These are phyloP conservation scores for Heterobasidion parviporum DNA, from an alignment of 1,284 basidiomycete genomes.

Conservation along the genomic window DNA sequence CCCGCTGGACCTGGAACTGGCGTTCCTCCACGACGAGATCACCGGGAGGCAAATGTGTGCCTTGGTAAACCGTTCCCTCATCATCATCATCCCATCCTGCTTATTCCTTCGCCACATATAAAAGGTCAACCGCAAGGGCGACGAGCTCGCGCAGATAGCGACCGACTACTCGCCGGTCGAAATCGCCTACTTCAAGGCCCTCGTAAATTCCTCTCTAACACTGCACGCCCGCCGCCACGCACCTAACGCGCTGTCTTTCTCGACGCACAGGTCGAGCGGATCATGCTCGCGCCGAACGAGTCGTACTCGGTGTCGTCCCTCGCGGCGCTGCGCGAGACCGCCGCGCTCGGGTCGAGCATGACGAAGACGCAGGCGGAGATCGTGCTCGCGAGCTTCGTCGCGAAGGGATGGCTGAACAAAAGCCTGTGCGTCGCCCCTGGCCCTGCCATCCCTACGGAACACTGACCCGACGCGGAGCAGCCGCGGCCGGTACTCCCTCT, in stretches of 20 bases:
- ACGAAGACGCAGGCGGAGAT: slow-evolving; percentile 69
- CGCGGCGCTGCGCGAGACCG: slow-evolving; percentile 67
- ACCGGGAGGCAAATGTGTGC: slow-evolving; percentile 57
- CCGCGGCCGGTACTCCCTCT: slow-evolving; percentile 67
- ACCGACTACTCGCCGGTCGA: slow-evolving; percentile 73
- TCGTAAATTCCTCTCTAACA: slow-evolving; percentile 40
- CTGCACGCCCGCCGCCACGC: neutral
- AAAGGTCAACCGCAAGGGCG: slow-evolving; percentile 71
- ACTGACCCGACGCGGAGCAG: slow-evolving; percentile 10
- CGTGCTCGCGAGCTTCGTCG: slow-evolving; percentile 71
- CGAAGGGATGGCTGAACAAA: slow-evolving; percentile 71
- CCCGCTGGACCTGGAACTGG: slow-evolving; percentile 64
- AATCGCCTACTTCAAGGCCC: slow-evolving; percentile 74
- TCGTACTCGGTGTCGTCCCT: slow-evolving; percentile 71
- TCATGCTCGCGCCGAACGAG: slow-evolving; percentile 71
- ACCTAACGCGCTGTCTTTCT: neutral
- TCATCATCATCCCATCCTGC: neutral
- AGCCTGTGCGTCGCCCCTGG: slow-evolving; percentile 50
- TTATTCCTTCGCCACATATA: neutral
- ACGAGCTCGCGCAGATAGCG: slow-evolving; percentile 74
- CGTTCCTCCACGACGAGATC: slow-evolving; percentile 51
- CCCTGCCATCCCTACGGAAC: neutral
- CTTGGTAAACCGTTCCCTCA: slow-evolving; percentile 33
- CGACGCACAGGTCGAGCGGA: slow-evolving; percentile 66
- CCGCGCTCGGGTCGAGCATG: slow-evolving; percentile 55